Conservation (phyloP, 1,139 yeast species). For the Taiozyma sp. region DNA sequence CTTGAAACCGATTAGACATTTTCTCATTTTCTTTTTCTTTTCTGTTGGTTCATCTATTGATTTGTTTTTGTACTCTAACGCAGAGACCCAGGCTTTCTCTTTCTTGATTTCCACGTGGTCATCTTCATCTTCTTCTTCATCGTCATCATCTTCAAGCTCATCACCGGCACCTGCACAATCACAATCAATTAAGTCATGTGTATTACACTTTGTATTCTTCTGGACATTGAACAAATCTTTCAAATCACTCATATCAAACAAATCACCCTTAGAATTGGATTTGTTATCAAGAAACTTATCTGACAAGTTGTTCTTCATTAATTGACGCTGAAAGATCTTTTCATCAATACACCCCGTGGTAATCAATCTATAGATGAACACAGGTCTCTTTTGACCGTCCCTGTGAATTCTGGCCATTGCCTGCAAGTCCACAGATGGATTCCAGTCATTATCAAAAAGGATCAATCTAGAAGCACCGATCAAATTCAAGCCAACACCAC, state of each 20-base stretch:
- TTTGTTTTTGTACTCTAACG: conserved; percentile 39
- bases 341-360: conserved; percentile 93
- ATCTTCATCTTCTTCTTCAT: conserved; percentile 20
- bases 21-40: conserved; percentile 40
- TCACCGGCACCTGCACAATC: conserved; percentile 51
- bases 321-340: conserved; percentile 89
- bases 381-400: conserved; percentile 82
- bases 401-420: conserved; percentile 96
- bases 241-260: conserved; percentile 60
- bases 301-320: conserved; percentile 77
- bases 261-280: conserved; percentile 37
- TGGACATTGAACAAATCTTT: conserved; percentile 67
- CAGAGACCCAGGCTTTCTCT: conserved; percentile 43
- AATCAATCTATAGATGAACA: conserved; percentile 74
- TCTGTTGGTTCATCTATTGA: conserved; percentile 28
- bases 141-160: conserved; percentile 21
- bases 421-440: conserved; percentile 88
- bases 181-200: conserved; percentile 83
- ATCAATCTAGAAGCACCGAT: conserved; percentile 87
- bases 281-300: conserved; percentile 66
- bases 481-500: conserved; percentile 89
- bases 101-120: conserved; percentile 15
- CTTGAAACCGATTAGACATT: conserved; percentile 53
- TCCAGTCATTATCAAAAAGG: conserved; percentile 89
- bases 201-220: conserved; percentile 51